Evolutionary conservation across 441 rosid species (phyloP).

Genomic region (Aquilaria agallochum): DNA sequence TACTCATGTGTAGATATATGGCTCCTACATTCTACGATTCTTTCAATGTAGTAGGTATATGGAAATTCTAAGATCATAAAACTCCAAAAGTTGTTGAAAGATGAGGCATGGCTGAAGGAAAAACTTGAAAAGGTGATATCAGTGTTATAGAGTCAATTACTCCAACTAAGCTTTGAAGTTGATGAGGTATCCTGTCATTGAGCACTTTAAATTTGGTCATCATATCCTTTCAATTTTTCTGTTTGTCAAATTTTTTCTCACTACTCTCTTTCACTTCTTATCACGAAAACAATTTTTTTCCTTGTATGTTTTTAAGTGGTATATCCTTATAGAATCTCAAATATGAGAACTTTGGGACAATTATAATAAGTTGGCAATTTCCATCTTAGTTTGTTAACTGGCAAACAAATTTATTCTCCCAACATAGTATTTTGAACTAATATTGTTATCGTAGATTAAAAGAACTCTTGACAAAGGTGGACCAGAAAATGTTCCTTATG

Average conservation of each 20-base stretch:
- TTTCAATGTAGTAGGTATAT: constrained; percentile 40
- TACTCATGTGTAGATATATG: constrained; percentile 6
- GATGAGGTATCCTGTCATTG: constrained; percentile 64
- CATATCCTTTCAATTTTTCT: too few relatives aligned
- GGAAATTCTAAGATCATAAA: constrained; percentile 74
- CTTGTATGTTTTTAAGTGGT: too few relatives aligned
- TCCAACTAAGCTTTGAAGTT: constrained; percentile 86
- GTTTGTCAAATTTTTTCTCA: too few relatives aligned
- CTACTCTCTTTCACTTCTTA: too few relatives aligned
- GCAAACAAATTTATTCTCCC: neutral
- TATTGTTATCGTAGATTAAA: constrained; percentile 50
- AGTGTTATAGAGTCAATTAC: constrained; percentile 61
- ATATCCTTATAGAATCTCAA: neutral
- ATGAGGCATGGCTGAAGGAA: constrained; percentile 63
- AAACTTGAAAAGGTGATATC: constrained; percentile 85
- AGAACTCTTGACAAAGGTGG: constrained; percentile 69
- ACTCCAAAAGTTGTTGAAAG: constrained; percentile 87
- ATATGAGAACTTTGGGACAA: neutral
- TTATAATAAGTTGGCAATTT: neutral
- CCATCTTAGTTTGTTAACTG: neutral
- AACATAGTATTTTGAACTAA: constrained; percentile 9
- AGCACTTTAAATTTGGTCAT: too few relatives aligned
- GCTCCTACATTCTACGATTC: constrained; percentile 10
- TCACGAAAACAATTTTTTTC: too few relatives aligned
- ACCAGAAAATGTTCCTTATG: constrained; percentile 44